Percentiles rank a stretch among this genome's conserved stretches.
These are phyloP conservation scores for Cercospora sp. DNA, from an alignment of 2,329 filamentous ascomycete species.

Conservation along the genomic window DNA sequence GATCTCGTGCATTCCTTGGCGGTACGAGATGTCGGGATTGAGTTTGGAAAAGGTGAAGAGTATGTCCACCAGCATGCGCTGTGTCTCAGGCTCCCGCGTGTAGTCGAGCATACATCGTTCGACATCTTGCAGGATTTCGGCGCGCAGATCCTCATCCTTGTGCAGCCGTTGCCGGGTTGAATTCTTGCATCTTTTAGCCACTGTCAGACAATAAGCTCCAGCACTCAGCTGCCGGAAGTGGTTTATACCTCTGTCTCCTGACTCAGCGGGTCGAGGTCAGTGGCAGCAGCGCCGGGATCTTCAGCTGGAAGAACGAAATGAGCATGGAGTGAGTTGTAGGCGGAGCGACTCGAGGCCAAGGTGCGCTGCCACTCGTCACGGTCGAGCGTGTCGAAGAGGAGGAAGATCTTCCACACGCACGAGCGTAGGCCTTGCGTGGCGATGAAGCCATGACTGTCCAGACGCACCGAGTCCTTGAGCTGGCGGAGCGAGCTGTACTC, in stretches of 20 bases:
- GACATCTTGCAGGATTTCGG: conserved; percentile 93
- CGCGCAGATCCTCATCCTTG: conserved; percentile 77
- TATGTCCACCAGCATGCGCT: conserved; percentile 80
- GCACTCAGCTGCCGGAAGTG: conserved; percentile 14
- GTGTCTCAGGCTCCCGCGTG: conserved; percentile 77
- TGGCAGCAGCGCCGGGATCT: conserved; percentile 76
- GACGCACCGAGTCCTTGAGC: conserved; percentile 36
- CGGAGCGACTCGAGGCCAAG: conserved; percentile 66
- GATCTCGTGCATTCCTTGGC: conserved; percentile 98
- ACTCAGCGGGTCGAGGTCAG: conserved; percentile 77
- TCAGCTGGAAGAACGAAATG: conserved; percentile 81
- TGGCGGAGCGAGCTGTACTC: conserved; percentile 33
- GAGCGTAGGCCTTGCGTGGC: conserved; percentile 66
- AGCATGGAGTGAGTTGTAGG: conserved; percentile 70
- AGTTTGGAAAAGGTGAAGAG: conserved; percentile 94
- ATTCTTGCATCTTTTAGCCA: conserved; percentile 57
- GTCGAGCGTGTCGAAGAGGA: conserved; percentile 71
- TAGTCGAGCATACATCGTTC: conserved; percentile 72
- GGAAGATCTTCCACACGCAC: conserved; percentile 91
- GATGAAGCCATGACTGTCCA: conserved; percentile 27
- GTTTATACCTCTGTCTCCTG: conserved; percentile 69
- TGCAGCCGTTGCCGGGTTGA: conserved; percentile 89
- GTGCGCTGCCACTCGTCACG: conserved; percentile 66
- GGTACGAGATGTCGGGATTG: conserved; percentile 81
- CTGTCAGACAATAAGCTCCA: conserved; percentile 29